A percentile compares a stretch with the other conserved stretches of the same genome.
Conservation (phyloP, 2,329 filamentous ascomycete species). For the Aspergillus sp. region DNA sequence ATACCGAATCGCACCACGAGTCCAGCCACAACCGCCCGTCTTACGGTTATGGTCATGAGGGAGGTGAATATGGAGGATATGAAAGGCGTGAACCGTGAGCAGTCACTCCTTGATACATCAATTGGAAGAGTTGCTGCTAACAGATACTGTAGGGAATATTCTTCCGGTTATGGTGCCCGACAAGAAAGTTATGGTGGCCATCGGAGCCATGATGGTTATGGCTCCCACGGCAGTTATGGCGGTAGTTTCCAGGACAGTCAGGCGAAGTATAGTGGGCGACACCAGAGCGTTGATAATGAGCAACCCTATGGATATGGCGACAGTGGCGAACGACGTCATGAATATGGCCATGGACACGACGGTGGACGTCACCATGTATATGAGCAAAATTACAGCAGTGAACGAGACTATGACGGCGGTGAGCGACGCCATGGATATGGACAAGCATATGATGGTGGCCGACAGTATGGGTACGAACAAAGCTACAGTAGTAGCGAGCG, state of each 20-base stretch:
- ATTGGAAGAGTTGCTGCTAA: background rate
- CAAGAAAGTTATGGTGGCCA: slow-evolving; percentile 11
- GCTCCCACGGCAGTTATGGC: slow-evolving; percentile 10
- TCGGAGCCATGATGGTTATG: slow-evolving; percentile 7
- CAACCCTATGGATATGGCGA: slow-evolving; percentile 1
- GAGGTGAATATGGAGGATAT: background rate
- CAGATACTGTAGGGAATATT: slow-evolving; percentile 12
- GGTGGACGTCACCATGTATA: background rate
- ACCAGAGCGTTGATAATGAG: slow-evolving; percentile 6
- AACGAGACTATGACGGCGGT: background rate
- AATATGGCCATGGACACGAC: slow-evolving; percentile 3
- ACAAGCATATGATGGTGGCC: background rate
- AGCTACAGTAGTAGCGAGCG: slow-evolving; percentile 14
- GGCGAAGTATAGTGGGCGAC: slow-evolving; percentile 12
- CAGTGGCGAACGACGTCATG: slow-evolving; percentile 16
- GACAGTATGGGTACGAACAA: slow-evolving; percentile 1
- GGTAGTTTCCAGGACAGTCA: slow-evolving; percentile 10
- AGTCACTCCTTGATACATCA: background rate
- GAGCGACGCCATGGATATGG: slow-evolving; percentile 2
- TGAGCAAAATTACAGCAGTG: slow-evolving; percentile 11
- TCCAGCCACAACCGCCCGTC: background rate
- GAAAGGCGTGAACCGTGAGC: background rate
- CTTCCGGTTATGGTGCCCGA: slow-evolving; percentile 13
- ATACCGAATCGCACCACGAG: background rate
- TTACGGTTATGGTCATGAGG: background rate